Percentiles rank a stretch among this genome's conserved stretches.
Conservation (phyloP, 768 basidiomycete species). For the Rhizopogon vinicolor region DNA sequence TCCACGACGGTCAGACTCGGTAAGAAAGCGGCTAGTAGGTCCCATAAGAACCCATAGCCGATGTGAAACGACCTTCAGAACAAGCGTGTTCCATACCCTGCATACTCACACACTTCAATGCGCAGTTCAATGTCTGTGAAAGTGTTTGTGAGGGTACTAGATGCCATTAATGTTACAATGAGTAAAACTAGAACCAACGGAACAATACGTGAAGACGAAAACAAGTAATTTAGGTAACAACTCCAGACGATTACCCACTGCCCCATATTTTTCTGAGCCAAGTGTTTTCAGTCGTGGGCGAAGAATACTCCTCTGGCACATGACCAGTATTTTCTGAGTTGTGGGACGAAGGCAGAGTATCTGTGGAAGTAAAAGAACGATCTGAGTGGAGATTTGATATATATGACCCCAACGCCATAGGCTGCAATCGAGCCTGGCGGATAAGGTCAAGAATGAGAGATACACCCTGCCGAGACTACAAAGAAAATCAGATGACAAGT, state of each 20-base stretch:
- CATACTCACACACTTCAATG: constrained; percentile 3
- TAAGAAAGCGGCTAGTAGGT: not conserved
- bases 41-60: not conserved
- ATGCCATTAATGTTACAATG: constrained; percentile 29
- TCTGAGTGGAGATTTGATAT: constrained; percentile 29
- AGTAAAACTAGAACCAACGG: constrained; percentile 7
- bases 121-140: constrained; percentile 3
- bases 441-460: constrained; percentile 74
- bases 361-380: constrained; percentile 22
- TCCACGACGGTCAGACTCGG: not conserved
- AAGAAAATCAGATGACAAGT: constrained; percentile 6
- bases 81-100: not conserved
- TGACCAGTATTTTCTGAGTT: constrained; percentile 8
- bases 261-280: constrained; percentile 27
- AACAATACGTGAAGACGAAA: constrained; percentile 8
- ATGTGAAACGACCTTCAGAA: constrained; percentile 7
- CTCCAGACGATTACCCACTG: constrained; percentile 11
- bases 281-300: constrained; percentile 6
- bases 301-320: constrained; percentile 12
- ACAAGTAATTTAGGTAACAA: constrained; percentile 13
- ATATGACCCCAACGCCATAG: constrained; percentile 39
- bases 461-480: constrained; percentile 83
- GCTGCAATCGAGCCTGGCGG: constrained; percentile 67
- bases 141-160: constrained; percentile 16
- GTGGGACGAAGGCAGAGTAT: constrained; percentile 12